Evolutionary conservation across 192 early-diverging fungal species (phyloP).

Genomic region (Podila epicladia): DNA sequence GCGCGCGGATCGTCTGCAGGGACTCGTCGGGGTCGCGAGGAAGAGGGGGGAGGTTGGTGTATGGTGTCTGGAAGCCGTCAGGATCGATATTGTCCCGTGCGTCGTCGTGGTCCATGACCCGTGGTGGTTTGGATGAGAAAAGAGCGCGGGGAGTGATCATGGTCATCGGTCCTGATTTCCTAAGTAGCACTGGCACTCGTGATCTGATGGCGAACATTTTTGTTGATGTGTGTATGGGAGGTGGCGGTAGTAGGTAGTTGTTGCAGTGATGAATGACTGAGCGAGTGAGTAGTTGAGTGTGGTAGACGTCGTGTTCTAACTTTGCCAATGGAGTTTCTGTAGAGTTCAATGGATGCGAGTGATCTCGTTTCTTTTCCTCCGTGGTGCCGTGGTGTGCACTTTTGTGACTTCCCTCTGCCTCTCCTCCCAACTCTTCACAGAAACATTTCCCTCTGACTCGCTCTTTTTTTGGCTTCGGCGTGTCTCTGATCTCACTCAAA

Average conservation of each 20-base stretch:
- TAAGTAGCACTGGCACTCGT: not conserved
- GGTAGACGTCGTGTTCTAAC: too few relatives aligned
- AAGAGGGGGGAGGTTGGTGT: constrained; percentile 62
- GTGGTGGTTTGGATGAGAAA: not conserved
- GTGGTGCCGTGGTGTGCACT: too few relatives aligned
- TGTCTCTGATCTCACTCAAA: not conserved
- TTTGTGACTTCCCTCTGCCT: too few relatives aligned
- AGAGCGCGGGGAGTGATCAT: not conserved
- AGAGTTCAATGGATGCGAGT: too few relatives aligned
- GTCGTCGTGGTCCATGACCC: constrained; percentile 41
- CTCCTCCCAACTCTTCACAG: too few relatives aligned
- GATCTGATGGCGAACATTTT: constrained; percentile 1
- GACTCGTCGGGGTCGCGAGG: constrained; percentile 70
- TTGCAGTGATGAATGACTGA: not conserved
- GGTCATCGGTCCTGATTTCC: not conserved
- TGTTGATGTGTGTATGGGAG: not conserved
- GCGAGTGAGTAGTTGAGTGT: too few relatives aligned
- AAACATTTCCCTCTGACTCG: too few relatives aligned
- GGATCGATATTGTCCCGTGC: constrained; percentile 33
- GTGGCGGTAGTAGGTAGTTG: not conserved
- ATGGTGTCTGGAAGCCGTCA: constrained; percentile 47
- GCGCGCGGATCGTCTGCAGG: constrained; percentile 75
- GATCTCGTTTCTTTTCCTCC: too few relatives aligned
- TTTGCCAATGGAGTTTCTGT: too few relatives aligned
- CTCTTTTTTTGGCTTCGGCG: too few relatives aligned